Conservation (phyloP, 768 basidiomycete species). For the Clitopilus passeckerianus region DNA sequence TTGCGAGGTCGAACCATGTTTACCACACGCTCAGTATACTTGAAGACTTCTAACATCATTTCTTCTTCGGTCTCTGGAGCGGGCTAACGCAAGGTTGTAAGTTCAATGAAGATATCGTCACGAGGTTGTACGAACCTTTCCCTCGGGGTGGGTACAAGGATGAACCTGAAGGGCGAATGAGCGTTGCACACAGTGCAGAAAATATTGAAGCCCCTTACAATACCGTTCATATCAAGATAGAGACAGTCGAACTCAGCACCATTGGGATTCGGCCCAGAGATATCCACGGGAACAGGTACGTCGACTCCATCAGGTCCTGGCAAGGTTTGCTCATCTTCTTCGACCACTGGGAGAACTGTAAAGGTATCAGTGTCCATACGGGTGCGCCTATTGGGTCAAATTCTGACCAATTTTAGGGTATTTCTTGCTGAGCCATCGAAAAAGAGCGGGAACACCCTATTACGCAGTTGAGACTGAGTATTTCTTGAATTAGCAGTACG, state of each 20-base stretch:
- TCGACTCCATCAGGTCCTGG: constrained; percentile 62
- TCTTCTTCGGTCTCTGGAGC: constrained; percentile 97
- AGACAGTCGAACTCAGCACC: constrained; percentile 93
- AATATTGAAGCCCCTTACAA: constrained; percentile 50
- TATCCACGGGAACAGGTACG: constrained; percentile 74
- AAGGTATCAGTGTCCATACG: background rate
- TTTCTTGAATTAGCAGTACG: background rate
- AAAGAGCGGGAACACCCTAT: constrained; percentile 96
- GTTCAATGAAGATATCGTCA: background rate
- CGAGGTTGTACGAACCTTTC: constrained; percentile 52
- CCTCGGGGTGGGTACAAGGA: constrained; percentile 98
- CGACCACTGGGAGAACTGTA: constrained; percentile 71
- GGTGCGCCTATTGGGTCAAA: background rate
- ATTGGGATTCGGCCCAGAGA: constrained; percentile 85
- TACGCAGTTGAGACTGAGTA: background rate
- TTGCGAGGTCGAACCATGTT: constrained; percentile 96
- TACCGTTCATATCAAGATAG: constrained; percentile 99
- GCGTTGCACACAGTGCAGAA: constrained; percentile 2
- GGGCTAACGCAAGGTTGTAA: constrained; percentile 42
- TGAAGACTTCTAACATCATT: constrained; percentile 98
- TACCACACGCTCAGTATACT: constrained; percentile 94
- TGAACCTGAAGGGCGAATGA: constrained; percentile 58
- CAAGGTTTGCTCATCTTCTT: constrained; percentile 77
- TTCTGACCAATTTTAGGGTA: constrained; percentile 92
- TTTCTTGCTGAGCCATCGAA: constrained; percentile 98